A percentile compares a stretch with the other conserved stretches of the same genome.
Conservation (phyloP, 768 basidiomycete species). For the Amylocystis lapponica region DNA sequence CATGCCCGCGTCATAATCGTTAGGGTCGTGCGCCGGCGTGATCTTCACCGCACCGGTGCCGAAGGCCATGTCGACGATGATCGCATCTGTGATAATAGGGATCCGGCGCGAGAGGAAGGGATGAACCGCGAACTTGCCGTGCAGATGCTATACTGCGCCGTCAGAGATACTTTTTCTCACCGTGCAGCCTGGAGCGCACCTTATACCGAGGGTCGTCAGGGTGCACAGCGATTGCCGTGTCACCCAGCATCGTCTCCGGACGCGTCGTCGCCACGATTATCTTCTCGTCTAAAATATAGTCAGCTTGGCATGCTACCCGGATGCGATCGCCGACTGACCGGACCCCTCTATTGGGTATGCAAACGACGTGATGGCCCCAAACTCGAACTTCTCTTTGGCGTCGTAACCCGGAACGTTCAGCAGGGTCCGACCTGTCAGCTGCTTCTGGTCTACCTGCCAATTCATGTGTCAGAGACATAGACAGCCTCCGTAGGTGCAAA, state of each 20-base stretch:
- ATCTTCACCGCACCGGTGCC: slow-evolving; percentile 99
- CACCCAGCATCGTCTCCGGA: slow-evolving; percentile 98
- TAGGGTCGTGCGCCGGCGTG: slow-evolving; percentile 95
- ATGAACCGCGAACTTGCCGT: slow-evolving; percentile 86
- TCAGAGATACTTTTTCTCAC: too few relatives aligned
- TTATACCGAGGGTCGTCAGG: slow-evolving; percentile 89
- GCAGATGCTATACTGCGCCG: slow-evolving; percentile 90
- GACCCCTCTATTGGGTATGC: slow-evolving; percentile 88
- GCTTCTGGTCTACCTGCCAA: slow-evolving; percentile 83
- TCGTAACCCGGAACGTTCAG: slow-evolving; percentile 94
- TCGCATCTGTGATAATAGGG: slow-evolving; percentile 82
- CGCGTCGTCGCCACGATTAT: slow-evolving; percentile 95
- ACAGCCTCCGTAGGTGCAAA: too few relatives aligned
- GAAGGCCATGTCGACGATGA: slow-evolving; percentile 87
- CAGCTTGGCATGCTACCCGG: background rate
- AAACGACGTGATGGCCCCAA: slow-evolving; percentile 95
- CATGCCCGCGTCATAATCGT: slow-evolving; percentile 92
- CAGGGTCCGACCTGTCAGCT: slow-evolving; percentile 77
- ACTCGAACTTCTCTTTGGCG: slow-evolving; percentile 91
- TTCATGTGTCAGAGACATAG: background rate
- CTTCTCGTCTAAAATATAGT: slow-evolving; percentile 57
- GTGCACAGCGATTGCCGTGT: slow-evolving; percentile 95
- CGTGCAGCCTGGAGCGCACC: too few relatives aligned
- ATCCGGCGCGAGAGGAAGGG: slow-evolving; percentile 85
- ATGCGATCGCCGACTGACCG: slow-evolving; percentile 47